phyloP scores from a whole-genome alignment of 805 yeast species.

The Saccharomycopsis fodiens region DNA sequence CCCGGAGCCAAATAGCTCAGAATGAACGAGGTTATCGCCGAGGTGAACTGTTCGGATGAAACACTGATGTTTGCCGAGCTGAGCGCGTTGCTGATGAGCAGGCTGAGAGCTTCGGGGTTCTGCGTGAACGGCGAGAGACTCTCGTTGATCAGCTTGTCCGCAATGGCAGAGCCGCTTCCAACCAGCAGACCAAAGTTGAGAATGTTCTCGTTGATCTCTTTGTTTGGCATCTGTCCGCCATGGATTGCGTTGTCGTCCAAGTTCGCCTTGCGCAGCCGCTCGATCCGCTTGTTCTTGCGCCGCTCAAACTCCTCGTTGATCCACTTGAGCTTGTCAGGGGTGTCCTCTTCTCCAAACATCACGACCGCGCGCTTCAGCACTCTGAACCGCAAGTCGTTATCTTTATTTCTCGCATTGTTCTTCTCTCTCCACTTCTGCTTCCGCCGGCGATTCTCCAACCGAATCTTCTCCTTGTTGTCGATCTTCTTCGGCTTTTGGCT shows the following conservation, averaged over 20 bases:
- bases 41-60: conserved; percentile 25
- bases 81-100: conserved; percentile 26
- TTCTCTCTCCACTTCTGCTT: conserved; percentile 81
- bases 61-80: conserved; percentile 25
- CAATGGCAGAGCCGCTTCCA: neutral
- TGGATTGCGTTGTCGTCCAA: conserved; percentile 11
- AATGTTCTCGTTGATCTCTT: conserved; percentile 3
- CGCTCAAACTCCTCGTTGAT: conserved; percentile 62
- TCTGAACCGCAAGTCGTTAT: conserved; percentile 76
- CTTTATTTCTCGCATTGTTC: conserved; percentile 75
- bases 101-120: conserved; percentile 20
- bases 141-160: neutral
- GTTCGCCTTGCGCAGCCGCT: conserved; percentile 30
- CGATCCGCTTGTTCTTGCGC: conserved; percentile 53
- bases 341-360: conserved; percentile 55
- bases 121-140: neutral
- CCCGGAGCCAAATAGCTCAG: conserved; percentile 22
- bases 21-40: conserved; percentile 24
- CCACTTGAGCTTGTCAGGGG: conserved; percentile 59
- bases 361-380: conserved; percentile 63
- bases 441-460: conserved; percentile 65
- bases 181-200: neutral
- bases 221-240: neutral
- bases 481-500: neutral
- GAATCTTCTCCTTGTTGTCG: conserved; percentile 44